phyloP scores from a whole-genome alignment of 345 rosid genomes.

The Eucalyptus marginata region DNA sequence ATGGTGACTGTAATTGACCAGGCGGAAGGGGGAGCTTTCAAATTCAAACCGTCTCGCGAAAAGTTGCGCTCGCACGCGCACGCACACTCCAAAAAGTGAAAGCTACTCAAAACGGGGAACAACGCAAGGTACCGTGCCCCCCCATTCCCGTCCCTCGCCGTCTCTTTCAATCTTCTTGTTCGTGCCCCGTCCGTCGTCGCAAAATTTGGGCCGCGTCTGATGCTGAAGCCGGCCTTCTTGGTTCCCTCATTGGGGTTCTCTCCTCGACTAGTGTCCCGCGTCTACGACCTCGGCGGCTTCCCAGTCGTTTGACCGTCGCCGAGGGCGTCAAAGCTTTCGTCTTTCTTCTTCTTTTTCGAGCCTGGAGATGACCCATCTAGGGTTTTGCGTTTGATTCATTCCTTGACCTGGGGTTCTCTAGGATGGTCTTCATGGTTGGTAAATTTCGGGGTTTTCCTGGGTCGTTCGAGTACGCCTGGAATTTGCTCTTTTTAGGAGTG shows the following conservation, averaged over 20 bases:
- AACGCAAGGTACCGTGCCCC: neutral
- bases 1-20: neutral
- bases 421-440: neutral
- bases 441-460: neutral
- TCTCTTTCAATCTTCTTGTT: neutral
- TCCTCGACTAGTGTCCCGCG: neutral
- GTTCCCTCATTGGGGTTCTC: neutral
- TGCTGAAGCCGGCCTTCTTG: neutral
- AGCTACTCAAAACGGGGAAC: neutral
- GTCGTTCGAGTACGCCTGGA: neutral
- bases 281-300: neutral
- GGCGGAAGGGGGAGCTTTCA: neutral
- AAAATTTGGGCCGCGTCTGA: neutral
- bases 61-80: neutral
- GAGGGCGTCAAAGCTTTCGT: neutral
- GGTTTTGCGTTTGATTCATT: neutral
- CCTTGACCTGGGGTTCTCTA: neutral
- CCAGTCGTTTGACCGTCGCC: neutral
- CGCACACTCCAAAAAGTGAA: neutral
- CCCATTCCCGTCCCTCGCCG: neutral
- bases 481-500: neutral
- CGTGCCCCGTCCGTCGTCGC: neutral
- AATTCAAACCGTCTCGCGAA: neutral
- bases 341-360: neutral
- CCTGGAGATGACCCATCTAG: neutral